Evolutionary conservation across 805 yeast species (phyloP).

Genomic region (Teunomyces pallodes): DNA sequence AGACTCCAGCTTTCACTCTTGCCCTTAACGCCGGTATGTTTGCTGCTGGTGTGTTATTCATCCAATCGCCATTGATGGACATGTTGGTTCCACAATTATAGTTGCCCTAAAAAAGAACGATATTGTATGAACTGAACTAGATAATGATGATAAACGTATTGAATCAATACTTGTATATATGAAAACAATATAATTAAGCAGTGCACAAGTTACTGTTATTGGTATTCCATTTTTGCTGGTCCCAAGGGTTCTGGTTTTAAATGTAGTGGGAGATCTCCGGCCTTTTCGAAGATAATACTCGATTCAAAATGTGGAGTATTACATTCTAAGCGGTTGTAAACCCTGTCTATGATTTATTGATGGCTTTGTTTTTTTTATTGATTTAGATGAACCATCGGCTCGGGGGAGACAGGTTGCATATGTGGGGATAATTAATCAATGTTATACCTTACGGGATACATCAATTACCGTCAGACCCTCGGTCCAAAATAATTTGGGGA

Average conservation of each 20-base stretch:
- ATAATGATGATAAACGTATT: slow-evolving; percentile 1
- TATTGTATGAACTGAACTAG: neutral
- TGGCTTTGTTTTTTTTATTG: no score
- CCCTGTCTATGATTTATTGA: no score
- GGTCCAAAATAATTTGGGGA: neutral
- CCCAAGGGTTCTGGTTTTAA: neutral
- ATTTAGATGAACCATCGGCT: neutral
- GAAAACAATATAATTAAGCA: slow-evolving; percentile 1
- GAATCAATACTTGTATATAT: slow-evolving; percentile 4
- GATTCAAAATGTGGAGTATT: no score
- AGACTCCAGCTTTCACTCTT: slow-evolving; percentile 64
- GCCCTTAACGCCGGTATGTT: slow-evolving; percentile 63
- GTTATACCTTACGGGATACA: no score
- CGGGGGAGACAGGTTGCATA: neutral
- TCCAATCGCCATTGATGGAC: slow-evolving; percentile 78
- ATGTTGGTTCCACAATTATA: slow-evolving; percentile 73
- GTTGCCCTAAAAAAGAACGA: neutral
- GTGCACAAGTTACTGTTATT: neutral
- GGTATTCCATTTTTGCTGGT: neutral
- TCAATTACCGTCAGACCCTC: neutral
- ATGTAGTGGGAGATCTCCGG: no score
- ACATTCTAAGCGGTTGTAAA: no score
- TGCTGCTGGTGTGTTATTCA: slow-evolving; percentile 68
- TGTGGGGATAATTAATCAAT: neutral
- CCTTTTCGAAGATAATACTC: no score